Evolutionary conservation across 148 eudicot genomes (phyloP), one percentile per base, ranked within the genome.

Genomic region (Diospyros lotus): DNA sequence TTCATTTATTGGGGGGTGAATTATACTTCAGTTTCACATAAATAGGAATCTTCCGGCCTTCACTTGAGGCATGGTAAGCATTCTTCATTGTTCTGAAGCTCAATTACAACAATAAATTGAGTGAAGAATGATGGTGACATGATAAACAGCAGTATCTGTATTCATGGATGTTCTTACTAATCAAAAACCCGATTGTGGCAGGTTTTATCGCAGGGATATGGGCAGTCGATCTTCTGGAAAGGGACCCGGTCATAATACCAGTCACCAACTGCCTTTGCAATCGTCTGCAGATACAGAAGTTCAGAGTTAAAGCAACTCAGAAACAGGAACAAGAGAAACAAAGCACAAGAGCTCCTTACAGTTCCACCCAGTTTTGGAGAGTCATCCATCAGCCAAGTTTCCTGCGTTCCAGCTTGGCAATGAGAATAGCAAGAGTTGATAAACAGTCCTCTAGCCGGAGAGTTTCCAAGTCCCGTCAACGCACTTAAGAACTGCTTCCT

Each of bases 161-260:
- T 18, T 9, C 18, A 53, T 17, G 67, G 7, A 12, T 58, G 83
- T 43, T 85, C 87, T n/a, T 82, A 72, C 54, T 87, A 81, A 71
- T 54, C 73, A 8, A 69, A 69, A 14, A 69, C 14, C 14, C 73
- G 59, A 41, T 69, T 91, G 44, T 87, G 90, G 72, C 99, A 96
- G 40, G 86, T 88, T 70, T 81, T 80, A 78, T 96, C 91, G 70
- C 99, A 93, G 48, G 99, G 98, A 73, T 91, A 96, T 62, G 99
- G 86, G 64, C 99, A 93, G 74, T 93, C 99, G 10, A 93, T 89
- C 83, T 77, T 80, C 72, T 93, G 91, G 76, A 96, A 88, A 0
- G 87, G 82, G 52, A 77, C 83, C 10, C 90, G 78, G 75, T 89
- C 93, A 63, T 79, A 89, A 68, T 82, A 96, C 99, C 99, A 96